Conservation (phyloP, 345 rosid species). For the Camelina sativa region DNA sequence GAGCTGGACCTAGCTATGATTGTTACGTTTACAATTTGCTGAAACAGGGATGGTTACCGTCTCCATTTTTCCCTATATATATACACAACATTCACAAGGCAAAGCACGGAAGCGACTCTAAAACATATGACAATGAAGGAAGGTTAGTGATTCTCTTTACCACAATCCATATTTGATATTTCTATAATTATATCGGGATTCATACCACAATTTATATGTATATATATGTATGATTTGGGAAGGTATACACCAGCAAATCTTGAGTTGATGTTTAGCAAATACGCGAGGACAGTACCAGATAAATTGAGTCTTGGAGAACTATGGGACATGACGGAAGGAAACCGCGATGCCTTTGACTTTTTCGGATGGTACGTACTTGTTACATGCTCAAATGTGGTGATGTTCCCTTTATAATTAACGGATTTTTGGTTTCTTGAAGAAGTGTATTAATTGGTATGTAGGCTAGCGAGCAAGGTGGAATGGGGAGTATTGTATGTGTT, state of each 20-base stretch:
- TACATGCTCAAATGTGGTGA: conserved; percentile 5
- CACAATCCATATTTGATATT: no score
- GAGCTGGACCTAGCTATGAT: neutral
- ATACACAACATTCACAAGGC: conserved; percentile 73
- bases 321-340: conserved; percentile 84
- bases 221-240: conserved; percentile 21
- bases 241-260: conserved; percentile 64
- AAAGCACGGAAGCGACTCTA: conserved; percentile 79
- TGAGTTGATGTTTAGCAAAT: conserved; percentile 80
- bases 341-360: conserved; percentile 58
- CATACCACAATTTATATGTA: neutral
- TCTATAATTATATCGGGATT: neutral
- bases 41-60: conserved; percentile 77
- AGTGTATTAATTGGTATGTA: conserved; percentile 29
- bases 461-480: conserved; percentile 61
- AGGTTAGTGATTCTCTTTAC: conserved; percentile 40
- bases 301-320: conserved; percentile 63
- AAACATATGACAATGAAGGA: conserved; percentile 77
- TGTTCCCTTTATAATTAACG: neutral
- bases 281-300: conserved; percentile 65
- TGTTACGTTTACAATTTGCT: neutral
- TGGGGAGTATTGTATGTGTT: conserved; percentile 65
- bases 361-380: conserved; percentile 59
- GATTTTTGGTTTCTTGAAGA: neutral
- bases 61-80: conserved; percentile 73